Base-by-base conservation (phyloP, 106 monocot species). In the Triglochin maritima region DNA sequence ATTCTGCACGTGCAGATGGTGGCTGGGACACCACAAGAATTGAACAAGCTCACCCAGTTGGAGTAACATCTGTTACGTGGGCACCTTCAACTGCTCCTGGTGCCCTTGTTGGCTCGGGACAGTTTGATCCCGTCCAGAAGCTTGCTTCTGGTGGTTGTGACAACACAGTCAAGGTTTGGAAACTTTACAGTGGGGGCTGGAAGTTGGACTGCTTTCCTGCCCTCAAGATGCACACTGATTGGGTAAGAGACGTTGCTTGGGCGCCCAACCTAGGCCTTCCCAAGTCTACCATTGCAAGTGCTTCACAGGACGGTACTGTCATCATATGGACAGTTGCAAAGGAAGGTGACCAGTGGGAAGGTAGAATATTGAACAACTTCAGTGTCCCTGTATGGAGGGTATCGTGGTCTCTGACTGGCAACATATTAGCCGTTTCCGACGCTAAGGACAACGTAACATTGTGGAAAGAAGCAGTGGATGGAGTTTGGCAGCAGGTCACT, bases 151-250 rank as follows among this genome's bases (percentile, higher is more conserved):
- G 75, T 4, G 75, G 75, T 17, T 14, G 57, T 4, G 75, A 75
- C 51, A 75, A 67, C 68, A 75, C 75, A 4, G 67, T 75, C 10
- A 75, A 75, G 67, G 66, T 75, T 50, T 75, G 75, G 75, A 75
- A 62, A 43, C 50, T 67, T 0, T 66, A 61, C 41, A 75, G 60
- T 68, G 75, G 67, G 17, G 59, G 49, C 16, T 75, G 75, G 75
- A 75, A 68, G 59, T 41, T 75, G 68, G 75, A 75, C 48, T 75
- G 75, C 60, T 75, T 68, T 67, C 75, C 75, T 16, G 60, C 67
- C 47, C 67, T 75, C 41, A 50, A 67, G 10, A 60, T 75, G 75
- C 75, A 75, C 67, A 44, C 68, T 3, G 67, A 66, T 13, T 67
- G 66, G 68, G 75, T 75, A 4, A 59, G 75, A 51, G 67, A 68